Evolutionary conservation across 2,329 filamentous ascomycete genomes (phyloP).

Genomic region (Penicillium sp.): DNA sequence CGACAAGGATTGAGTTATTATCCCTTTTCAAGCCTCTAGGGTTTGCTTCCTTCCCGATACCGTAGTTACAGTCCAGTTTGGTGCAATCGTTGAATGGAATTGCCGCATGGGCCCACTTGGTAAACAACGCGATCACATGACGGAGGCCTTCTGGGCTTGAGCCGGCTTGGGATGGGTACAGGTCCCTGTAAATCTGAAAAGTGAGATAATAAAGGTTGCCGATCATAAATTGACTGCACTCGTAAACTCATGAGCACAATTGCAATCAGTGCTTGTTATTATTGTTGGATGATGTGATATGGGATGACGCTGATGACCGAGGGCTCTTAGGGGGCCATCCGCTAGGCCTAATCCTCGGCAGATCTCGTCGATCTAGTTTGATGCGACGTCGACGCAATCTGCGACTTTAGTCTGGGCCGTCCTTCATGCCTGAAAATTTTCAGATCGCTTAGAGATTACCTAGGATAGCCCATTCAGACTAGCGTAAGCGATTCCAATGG

Average conservation of each 20-base stretch:
- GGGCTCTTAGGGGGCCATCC: background rate
- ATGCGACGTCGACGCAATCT: constrained; percentile 1
- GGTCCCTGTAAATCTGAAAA: too few relatives aligned
- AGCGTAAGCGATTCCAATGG: background rate
- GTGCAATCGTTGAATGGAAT: background rate
- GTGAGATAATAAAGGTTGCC: too few relatives aligned
- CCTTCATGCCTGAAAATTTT: background rate
- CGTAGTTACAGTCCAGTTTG: background rate
- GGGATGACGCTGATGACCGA: background rate
- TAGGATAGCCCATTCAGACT: background rate
- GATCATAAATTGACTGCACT: background rate
- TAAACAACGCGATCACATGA: constrained; percentile 11
- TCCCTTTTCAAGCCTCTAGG: background rate
- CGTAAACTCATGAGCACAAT: too few relatives aligned
- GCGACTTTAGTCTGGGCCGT: background rate
- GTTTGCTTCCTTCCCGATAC: background rate
- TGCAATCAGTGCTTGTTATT: background rate
- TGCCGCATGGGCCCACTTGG: background rate
- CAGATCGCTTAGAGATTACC: background rate
- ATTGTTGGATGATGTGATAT: background rate
- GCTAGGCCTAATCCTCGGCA: constrained; percentile 1
- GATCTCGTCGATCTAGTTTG: constrained; percentile 3
- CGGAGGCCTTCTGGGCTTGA: background rate
- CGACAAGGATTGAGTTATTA: background rate
- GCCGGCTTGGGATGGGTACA: background rate